Base-by-base conservation (phyloP, 139 green algal genomes). In the Micractinium conductrix region DNA sequence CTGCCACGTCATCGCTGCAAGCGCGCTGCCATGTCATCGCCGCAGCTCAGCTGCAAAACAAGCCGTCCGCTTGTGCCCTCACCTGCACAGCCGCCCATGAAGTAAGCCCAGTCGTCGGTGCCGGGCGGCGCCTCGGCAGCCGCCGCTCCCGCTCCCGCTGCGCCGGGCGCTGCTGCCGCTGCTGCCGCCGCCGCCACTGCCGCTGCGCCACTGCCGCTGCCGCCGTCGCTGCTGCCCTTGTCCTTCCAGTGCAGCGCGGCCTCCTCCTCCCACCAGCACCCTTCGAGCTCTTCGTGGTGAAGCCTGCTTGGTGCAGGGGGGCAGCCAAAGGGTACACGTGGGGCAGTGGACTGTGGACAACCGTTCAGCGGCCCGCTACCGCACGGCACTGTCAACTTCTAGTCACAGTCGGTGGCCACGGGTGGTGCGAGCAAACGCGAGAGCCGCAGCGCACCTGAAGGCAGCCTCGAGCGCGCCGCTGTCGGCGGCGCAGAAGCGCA, bases 181-280 rank as follows among this genome's bases (percentile, higher is more conserved):
- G 30, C n/a, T n/a, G n/a, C n/a, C 24, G 26, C 42, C 26, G 19
- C 37, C 7, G n/a, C 33, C 2, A 38, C 60, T 65, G 84, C 12
- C 12, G 62, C 65, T 8, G 60, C 43, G 4, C 24, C 35, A 69
- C n/a, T 38, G 30, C 58, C 44, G 58, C 21, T 26, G 37, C 16
- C 28, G 24, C 40, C 5, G 14, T n/a, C 50, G 65, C 26, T 5
- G 76, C 50, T 0, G 37, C 17, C 53, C 24, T 45, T 53, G 30
- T 55, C 62, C 62, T 76, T 43, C 55, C 60, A 37, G 53, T 48
- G 63, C 24, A 90, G 70, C 68, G 87, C 78, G 8, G 85, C 89
- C 33, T 92, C 70, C 79, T 93, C 91, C 60, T 93, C 80, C 90
- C 90, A 93, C 90, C 90, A 93, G 10, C 40, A 74, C 14, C 73